Conservation (phyloP, 176 grass and related monocot species). For the Aegilops sharonensis region DNA sequence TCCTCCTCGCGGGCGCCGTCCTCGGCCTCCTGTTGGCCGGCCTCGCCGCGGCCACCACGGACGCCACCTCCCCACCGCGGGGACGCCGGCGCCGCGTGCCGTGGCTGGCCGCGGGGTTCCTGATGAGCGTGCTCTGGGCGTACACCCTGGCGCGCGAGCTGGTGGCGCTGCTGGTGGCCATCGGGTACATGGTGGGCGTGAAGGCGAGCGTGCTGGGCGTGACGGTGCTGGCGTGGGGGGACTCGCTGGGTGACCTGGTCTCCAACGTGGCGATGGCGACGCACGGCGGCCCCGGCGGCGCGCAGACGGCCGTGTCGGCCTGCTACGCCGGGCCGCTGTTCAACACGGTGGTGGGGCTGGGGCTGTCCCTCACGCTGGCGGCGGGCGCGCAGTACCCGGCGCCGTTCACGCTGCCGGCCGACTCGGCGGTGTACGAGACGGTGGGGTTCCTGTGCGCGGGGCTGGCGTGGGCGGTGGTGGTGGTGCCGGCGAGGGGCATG, state of each 20-base stretch:
- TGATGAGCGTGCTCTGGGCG: constrained; percentile 89
- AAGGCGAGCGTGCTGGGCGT: constrained; percentile 67
- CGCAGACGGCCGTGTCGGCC: constrained; percentile 70
- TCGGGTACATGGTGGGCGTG: constrained; percentile 66
- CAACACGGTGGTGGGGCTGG: constrained; percentile 75
- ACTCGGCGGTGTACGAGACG: constrained; percentile 56
- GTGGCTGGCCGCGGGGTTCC: constrained; percentile 70
- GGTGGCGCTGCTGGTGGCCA: constrained; percentile 54
- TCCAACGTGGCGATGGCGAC: constrained; percentile 72
- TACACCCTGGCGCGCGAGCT: constrained; percentile 50
- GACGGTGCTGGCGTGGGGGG: constrained; percentile 72
- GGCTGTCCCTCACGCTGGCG: constrained; percentile 63
- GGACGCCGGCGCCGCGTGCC: constrained; percentile 38
- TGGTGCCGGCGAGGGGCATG: constrained; percentile 75
- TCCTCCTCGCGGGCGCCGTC: constrained; percentile 17
- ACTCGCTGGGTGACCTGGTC: constrained; percentile 83
- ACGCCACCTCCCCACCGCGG: neutral
- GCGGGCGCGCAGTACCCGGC: constrained; percentile 47
- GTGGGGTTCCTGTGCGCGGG: constrained; percentile 56
- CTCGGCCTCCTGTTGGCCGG: constrained; percentile 29
- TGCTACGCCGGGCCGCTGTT: constrained; percentile 86
- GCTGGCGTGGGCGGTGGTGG: constrained; percentile 64
- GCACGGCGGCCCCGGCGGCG: constrained; percentile 56
- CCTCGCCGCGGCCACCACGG: constrained; percentile 37
- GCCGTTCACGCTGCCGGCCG: constrained; percentile 48